Evolutionary conservation across 495 filamentous ascomycete species (phyloP).

Genomic region (Glonium stellatum): DNA sequence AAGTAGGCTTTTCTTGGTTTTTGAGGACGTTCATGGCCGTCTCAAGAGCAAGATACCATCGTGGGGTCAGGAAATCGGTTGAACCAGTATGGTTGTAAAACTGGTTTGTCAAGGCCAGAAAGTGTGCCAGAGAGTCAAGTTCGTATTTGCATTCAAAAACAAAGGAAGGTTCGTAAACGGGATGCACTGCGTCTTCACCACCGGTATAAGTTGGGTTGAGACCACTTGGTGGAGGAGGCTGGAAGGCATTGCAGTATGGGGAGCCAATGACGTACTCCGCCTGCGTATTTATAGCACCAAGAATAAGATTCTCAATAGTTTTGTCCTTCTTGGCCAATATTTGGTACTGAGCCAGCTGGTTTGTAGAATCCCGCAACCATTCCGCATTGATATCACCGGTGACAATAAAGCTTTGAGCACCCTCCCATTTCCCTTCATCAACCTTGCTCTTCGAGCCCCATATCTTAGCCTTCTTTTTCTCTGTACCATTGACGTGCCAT

Average conservation of each 20-base stretch:
- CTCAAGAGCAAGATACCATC: constrained; percentile 76
- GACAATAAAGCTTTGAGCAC: constrained; percentile 87
- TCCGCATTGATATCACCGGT: constrained; percentile 99
- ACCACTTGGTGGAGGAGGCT: constrained; percentile 78
- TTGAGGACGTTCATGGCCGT: constrained; percentile 67
- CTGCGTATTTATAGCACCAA: constrained; percentile 96
- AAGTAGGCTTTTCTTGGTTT: constrained; percentile 72
- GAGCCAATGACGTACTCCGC: constrained; percentile 87
- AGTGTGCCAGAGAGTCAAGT: constrained; percentile 88
- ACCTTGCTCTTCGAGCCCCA: constrained; percentile 29
- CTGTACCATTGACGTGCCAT: constrained; percentile 57
- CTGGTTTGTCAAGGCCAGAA: constrained; percentile 76
- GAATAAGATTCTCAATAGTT: constrained; percentile 66
- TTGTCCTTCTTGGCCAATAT: constrained; percentile 71
- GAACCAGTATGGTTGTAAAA: constrained; percentile 77
- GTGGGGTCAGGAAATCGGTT: constrained; percentile 63
- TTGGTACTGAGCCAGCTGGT: constrained; percentile 89
- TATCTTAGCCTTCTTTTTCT: constrained; percentile 34
- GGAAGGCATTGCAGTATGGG: constrained; percentile 98
- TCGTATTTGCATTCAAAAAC: constrained; percentile 99
- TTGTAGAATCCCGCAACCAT: constrained; percentile 96
- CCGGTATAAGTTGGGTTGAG: constrained; percentile 62
- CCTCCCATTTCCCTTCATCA: constrained; percentile 61
- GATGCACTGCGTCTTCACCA: constrained; percentile 78
- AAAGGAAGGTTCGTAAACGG: constrained; percentile 68